Evolutionary conservation across 495 filamentous ascomycete genomes (phyloP).

Genomic region (Friedmanniomyces endolithicus): DNA sequence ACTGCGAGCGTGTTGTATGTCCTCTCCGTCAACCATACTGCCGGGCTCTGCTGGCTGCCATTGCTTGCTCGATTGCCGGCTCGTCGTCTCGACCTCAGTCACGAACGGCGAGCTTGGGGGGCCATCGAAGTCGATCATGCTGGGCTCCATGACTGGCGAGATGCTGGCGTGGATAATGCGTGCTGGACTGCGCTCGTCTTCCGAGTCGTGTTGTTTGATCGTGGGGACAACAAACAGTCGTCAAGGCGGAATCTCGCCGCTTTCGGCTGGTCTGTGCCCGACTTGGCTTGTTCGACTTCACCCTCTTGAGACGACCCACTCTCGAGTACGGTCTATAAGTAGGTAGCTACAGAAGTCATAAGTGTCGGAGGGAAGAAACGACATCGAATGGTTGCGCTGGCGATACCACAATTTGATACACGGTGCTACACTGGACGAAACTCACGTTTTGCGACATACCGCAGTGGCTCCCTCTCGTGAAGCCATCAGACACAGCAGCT

Average conservation of each 20-base stretch:
- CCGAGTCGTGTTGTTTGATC: not conserved
- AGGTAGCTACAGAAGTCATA: no score
- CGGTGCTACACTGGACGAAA: no score
- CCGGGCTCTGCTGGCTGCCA: not conserved
- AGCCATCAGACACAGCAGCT: no score
- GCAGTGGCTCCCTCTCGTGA: no score
- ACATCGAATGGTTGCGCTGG: no score
- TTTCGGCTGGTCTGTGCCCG: no score
- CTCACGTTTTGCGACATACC: no score
- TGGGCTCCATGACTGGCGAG: not conserved
- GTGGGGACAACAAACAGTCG: not conserved
- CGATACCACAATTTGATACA: no score
- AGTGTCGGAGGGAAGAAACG: no score
- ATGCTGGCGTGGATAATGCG: not conserved
- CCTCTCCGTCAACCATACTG: not conserved
- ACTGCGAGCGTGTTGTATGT: not conserved
- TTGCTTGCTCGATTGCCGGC: constrained; percentile 12
- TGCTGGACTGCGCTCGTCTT: not conserved
- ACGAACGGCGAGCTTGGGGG: constrained; percentile 32
- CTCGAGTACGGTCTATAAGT: no score
- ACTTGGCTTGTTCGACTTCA: no score
- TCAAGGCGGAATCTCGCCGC: not conserved
- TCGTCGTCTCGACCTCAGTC: constrained; percentile 21
- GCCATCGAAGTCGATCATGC: constrained; percentile 20
- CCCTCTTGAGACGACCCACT: no score